A percentile compares a stretch with the other conserved stretches of the same genome.
phyloP scores from a whole-genome alignment of 306 rosid genomes.

The Rosa chinensis region DNA sequence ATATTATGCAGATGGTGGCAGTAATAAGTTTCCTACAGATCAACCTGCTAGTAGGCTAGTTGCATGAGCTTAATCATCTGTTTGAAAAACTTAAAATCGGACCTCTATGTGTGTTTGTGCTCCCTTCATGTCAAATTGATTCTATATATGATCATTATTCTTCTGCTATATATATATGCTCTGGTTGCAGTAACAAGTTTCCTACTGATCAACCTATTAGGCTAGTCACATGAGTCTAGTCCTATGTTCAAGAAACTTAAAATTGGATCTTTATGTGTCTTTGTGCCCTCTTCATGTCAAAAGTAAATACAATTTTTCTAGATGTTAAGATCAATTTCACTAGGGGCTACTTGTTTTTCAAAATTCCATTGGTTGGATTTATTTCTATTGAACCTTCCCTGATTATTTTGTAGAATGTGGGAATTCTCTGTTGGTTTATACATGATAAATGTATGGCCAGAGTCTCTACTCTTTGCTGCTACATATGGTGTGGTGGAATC shows the following conservation, averaged over 20 bases:
- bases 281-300: not conserved
- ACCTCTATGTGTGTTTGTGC: not conserved
- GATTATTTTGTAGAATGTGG: slow-evolving; percentile 70
- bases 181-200: not conserved
- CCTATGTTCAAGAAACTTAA: not conserved
- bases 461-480: slow-evolving; percentile 79
- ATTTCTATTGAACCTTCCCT: not conserved
- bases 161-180: not conserved
- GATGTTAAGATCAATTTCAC: not conserved
- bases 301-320: not conserved
- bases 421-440: slow-evolving; percentile 93
- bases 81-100: not conserved
- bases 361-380: not conserved
- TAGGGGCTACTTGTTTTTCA: not conserved
- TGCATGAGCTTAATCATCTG: not conserved
- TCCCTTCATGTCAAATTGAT: not conserved
- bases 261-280: not conserved
- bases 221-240: not conserved
- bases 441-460: slow-evolving; percentile 90
- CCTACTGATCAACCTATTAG: not conserved
- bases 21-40: not conserved
- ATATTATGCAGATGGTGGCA: not conserved
- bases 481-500: slow-evolving; percentile 85
- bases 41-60: not conserved
- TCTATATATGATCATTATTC: not conserved